Conservation (phyloP, 805 yeast genomes). For the Tetrapisispora nanseiensis region DNA sequence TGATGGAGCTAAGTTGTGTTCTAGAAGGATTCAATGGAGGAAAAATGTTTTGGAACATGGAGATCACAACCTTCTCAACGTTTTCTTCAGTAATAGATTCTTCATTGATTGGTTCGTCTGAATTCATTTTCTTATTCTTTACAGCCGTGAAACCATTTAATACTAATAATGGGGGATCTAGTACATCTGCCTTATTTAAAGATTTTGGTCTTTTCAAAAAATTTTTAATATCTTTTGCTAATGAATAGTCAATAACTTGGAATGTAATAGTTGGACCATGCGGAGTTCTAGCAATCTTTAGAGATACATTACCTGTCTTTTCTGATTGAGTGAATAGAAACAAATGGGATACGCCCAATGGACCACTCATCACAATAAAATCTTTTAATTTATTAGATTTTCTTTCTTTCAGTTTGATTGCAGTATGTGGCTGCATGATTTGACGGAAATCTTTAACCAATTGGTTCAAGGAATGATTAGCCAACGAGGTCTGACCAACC, state of each 20-base stretch:
- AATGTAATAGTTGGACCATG: slow-evolving; percentile 91
- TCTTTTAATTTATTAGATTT: slow-evolving; percentile 82
- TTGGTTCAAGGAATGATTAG: slow-evolving; percentile 73
- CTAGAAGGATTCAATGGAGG: slow-evolving; percentile 87
- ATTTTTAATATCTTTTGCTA: slow-evolving; percentile 68
- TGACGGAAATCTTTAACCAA: slow-evolving; percentile 79
- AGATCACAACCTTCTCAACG: slow-evolving; percentile 74
- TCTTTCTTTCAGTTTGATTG: slow-evolving; percentile 76
- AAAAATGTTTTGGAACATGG: slow-evolving; percentile 90
- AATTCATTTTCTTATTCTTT: slow-evolving; percentile 5
- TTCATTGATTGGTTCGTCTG: neutral
- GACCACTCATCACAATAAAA: slow-evolving; percentile 97
- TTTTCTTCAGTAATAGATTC: slow-evolving; percentile 28
- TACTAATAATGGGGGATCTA: slow-evolving; percentile 81
- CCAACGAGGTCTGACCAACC: slow-evolving; percentile 45
- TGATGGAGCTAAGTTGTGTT: slow-evolving; percentile 64
- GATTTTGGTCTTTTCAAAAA: slow-evolving; percentile 73
- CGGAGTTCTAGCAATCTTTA: slow-evolving; percentile 76
- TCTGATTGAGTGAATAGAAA: slow-evolving; percentile 79
- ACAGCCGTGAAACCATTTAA: slow-evolving; percentile 68
- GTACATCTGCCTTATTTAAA: slow-evolving; percentile 55
- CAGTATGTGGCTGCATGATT: slow-evolving; percentile 95
- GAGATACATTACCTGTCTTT: slow-evolving; percentile 65
- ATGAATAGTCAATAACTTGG: slow-evolving; percentile 63
- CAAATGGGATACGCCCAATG: slow-evolving; percentile 83